Evolutionary conservation across 2,329 filamentous ascomycete genomes (phyloP).

Genomic region (Ophiobolus disseminans): DNA sequence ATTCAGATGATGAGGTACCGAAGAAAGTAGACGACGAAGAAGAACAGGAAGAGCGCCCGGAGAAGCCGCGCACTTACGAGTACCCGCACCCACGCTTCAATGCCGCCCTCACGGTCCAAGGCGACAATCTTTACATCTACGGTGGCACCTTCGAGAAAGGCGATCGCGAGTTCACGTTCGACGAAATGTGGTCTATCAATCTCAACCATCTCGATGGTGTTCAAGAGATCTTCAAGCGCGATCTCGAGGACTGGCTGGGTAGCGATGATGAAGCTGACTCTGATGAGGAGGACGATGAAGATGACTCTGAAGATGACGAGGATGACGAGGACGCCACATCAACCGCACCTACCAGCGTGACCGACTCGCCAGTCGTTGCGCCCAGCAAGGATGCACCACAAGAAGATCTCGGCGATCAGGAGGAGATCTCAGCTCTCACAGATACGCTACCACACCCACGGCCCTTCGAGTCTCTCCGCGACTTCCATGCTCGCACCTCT

Average conservation of each 20-base stretch:
- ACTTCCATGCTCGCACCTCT: constrained; percentile 89
- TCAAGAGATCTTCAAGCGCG: constrained; percentile 85
- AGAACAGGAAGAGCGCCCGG: constrained; percentile 61
- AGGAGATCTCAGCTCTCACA: constrained; percentile 62
- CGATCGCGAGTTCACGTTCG: constrained; percentile 93
- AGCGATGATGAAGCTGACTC: constrained; percentile 54
- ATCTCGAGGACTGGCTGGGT: constrained; percentile 83
- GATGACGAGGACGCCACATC: constrained; percentile 53
- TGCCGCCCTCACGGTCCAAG: constrained; percentile 85
- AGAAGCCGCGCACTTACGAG: constrained; percentile 72
- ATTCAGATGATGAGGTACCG: constrained; percentile 36
- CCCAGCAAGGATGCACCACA: constrained; percentile 36
- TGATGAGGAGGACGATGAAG: constrained; percentile 58
- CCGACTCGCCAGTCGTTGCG: constrained; percentile 26
- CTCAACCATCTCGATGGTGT: constrained; percentile 95
- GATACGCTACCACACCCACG: constrained; percentile 78
- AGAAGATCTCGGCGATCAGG: constrained; percentile 55
- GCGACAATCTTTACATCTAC: constrained; percentile 91
- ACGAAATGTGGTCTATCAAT: constrained; percentile 91
- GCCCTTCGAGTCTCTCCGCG: constrained; percentile 87
- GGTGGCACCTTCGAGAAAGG: constrained; percentile 95
- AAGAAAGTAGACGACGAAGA: constrained; percentile 46
- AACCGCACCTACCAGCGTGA: constrained; percentile 62
- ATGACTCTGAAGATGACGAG: constrained; percentile 41
- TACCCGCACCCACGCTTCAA: constrained; percentile 93